Evolutionary conservation across 106 monocot species (phyloP).

Genomic region (Gastrodia elata): DNA sequence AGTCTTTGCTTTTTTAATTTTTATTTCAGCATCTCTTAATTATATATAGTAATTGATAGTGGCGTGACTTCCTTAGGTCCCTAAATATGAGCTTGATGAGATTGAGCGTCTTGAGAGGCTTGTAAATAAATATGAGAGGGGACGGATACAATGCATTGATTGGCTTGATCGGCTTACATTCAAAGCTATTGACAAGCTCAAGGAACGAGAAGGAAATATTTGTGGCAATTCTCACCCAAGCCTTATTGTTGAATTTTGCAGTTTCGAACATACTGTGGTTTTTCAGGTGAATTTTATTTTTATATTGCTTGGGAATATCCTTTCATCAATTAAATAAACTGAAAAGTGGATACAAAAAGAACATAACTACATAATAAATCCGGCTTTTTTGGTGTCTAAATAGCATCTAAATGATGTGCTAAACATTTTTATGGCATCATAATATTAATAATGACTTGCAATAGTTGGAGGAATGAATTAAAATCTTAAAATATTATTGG

Average conservation of each 20-base stretch:
- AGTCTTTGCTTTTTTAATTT: neutral
- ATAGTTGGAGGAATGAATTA: neutral
- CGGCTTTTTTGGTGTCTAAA: too few species aligned
- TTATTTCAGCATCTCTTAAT: constrained; percentile 4
- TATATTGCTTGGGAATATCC: neutral
- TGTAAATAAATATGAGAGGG: constrained; percentile 88
- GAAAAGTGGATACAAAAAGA: too few species aligned
- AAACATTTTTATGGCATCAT: neutral
- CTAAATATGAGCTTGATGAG: constrained; percentile 71
- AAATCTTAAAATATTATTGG: neutral
- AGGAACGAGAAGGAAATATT: constrained; percentile 52
- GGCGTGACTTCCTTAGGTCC: constrained; percentile 44
- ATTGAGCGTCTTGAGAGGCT: constrained; percentile 88
- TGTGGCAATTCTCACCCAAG: constrained; percentile 63
- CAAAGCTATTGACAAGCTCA: constrained; percentile 69
- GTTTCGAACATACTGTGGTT: constrained; percentile 85
- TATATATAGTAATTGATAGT: neutral
- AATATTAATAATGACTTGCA: neutral
- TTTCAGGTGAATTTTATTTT: constrained; percentile 59
- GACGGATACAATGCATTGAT: constrained; percentile 81
- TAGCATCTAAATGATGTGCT: too few species aligned
- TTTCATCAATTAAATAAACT: neutral
- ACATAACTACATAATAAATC: too few species aligned
- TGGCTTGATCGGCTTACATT: constrained; percentile 85
- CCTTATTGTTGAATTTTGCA: constrained; percentile 77